A percentile compares a stretch with the other conserved stretches of the same genome.
Conservation (phyloP, 1,139 yeast genomes). For the Kodamaea sp. region DNA sequence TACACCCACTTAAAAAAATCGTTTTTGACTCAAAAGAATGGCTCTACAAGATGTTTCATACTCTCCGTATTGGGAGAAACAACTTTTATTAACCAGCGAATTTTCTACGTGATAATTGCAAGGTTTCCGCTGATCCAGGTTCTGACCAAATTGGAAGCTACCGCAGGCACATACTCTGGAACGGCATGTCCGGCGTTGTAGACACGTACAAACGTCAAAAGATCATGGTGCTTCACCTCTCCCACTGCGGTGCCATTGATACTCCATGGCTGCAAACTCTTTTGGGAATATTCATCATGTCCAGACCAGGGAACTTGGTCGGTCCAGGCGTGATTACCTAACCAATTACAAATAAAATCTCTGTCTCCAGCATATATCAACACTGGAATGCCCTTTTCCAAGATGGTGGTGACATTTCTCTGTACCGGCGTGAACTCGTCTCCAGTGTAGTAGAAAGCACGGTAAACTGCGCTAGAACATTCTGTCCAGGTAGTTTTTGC, state of each 20-base stretch:
- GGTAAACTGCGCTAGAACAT: not conserved
- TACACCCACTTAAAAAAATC: no score
- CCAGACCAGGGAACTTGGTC: conserved; percentile 29
- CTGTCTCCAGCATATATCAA: conserved; percentile 44
- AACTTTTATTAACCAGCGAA: no score
- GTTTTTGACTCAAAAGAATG: no score
- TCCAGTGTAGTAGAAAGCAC: not conserved
- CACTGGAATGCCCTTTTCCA: conserved; percentile 49
- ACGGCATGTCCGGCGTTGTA: conserved; percentile 77
- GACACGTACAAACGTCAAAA: conserved; percentile 61
- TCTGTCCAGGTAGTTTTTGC: not conserved
- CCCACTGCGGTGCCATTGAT: conserved; percentile 49
- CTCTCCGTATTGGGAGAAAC: no score
- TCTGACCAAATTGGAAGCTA: conserved; percentile 73
- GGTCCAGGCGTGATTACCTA: conserved; percentile 43
- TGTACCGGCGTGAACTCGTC: no score
- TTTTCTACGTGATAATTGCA: no score
- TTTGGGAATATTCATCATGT: conserved; percentile 25
- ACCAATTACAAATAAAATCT: conserved; percentile 43
- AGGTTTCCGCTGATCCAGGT: conserved; percentile 68
- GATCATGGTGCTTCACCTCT: conserved; percentile 52
- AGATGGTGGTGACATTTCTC: conserved; percentile 57
- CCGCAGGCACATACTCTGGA: conserved; percentile 79
- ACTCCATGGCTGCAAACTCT: conserved; percentile 43
- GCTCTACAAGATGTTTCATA: no score